Conservation (phyloP, 2,329 filamentous ascomycete genomes). For the Aspergillus sp. region DNA sequence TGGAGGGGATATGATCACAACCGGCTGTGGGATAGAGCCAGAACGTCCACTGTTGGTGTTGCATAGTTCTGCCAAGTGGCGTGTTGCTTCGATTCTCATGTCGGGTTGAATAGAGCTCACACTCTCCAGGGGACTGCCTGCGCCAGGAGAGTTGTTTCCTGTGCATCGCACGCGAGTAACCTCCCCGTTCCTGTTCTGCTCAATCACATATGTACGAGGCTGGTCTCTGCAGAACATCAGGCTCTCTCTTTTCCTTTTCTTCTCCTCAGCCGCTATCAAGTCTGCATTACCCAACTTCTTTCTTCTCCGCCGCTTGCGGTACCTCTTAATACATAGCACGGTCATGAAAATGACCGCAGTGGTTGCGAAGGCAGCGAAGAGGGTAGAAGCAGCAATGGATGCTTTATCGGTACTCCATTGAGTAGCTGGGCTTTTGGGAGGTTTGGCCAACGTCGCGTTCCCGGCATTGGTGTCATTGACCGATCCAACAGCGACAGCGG, state of each 20-base stretch:
- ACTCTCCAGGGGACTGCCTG: not conserved
- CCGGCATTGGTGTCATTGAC: not conserved
- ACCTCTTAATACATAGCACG: slow-evolving; percentile 27
- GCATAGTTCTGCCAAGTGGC: slow-evolving; percentile 4
- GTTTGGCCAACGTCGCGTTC: not conserved
- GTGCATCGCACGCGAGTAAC: slow-evolving; percentile 22
- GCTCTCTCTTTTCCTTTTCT: slow-evolving; percentile 27
- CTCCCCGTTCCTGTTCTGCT: slow-evolving; percentile 23
- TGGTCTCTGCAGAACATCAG: slow-evolving; percentile 35
- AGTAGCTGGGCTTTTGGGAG: slow-evolving; percentile 16
- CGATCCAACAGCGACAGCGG: not conserved
- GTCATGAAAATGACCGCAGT: slow-evolving; percentile 29
- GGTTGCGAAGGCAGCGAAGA: slow-evolving; percentile 28
- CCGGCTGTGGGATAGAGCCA: slow-evolving; percentile 19
- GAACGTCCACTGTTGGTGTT: slow-evolving; percentile 12
- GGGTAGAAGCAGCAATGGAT: slow-evolving; percentile 34
- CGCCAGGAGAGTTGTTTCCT: slow-evolving; percentile 12
- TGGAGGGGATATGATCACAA: slow-evolving; percentile 23
- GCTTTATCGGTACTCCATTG: slow-evolving; percentile 28
- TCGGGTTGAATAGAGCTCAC: not conserved
- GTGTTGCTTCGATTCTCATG: slow-evolving; percentile 3
- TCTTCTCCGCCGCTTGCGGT: slow-evolving; percentile 22
- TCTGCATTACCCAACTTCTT: slow-evolving; percentile 20
- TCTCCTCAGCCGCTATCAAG: slow-evolving; percentile 17
- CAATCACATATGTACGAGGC: slow-evolving; percentile 31